Base-by-base conservation (phyloP, 2,329 filamentous ascomycete genomes). In the Uncinocarpus reesii region DNA sequence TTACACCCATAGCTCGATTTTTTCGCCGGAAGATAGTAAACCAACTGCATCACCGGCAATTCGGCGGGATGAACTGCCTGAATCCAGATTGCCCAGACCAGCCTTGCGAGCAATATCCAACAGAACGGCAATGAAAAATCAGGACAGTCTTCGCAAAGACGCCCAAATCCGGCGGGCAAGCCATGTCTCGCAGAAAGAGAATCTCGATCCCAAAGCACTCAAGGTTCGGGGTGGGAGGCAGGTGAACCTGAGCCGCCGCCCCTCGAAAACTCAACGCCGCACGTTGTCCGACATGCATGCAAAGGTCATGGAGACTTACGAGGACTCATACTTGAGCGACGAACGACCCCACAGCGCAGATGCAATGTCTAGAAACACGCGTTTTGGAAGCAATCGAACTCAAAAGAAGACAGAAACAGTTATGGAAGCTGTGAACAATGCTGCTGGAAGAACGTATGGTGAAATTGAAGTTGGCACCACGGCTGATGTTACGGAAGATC, bases 281-380 rank as follows among this genome's bases (percentile, higher is more conserved):
- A 71, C 73, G 1, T 65, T 79, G 8, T 73, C 74, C n/a, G 73
- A 79, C 42, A 69, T 76, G 55, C 74, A 80, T 52, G 72, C 74
- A 1, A 74, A 70, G 56, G 67, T 75, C 2, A 70, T 70, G 4
- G 66, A 70, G 21, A 72, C 73, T 40, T 74, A 78, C 37, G 72
- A 75, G 37, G 71, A 71, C 16, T 75, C 75, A 4, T 65, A 70
- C 34, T 61, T 75, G 42, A 67, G 68, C 51, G 71, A 77, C 34
- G 72, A 76, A 42, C 65, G 73, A 24, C 72, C 73, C 16, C 62
- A 68, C 1, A 67, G 62, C 7, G 52, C 67, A 26, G 63, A 65
- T 5, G 62, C 65, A 21, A 69, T 67, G 41, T 66, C 72, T 46
- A 69, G 69, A 47, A 75, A 71, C 54, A 78, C 77, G 34, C 76